phyloP scores from a whole-genome alignment of 1,284 basidiomycete genomes.

The Sporisorium sorghi region DNA sequence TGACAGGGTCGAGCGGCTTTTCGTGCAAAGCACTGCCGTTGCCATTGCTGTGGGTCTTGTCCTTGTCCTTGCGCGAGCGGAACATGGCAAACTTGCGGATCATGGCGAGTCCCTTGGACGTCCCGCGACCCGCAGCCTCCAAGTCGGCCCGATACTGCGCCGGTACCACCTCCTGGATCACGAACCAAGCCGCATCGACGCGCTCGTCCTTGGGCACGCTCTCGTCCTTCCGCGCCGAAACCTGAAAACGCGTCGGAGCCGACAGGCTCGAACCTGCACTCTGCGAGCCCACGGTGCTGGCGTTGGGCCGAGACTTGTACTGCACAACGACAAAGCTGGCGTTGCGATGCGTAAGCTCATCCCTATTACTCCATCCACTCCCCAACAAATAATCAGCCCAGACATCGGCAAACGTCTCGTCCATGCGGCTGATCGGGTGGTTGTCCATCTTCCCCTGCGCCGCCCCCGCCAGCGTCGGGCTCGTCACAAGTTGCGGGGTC shows the following conservation, averaged over 20 bases:
- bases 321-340: constrained; percentile 68
- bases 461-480: constrained; percentile 38
- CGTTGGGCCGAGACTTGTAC: constrained; percentile 56
- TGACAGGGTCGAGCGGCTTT: not conserved
- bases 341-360: constrained; percentile 65
- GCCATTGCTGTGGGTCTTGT: constrained; percentile 15
- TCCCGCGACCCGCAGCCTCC: constrained; percentile 43
- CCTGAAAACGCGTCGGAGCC: constrained; percentile 31
- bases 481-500: constrained; percentile 47
- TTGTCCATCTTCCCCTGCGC: constrained; percentile 21
- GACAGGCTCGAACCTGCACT: constrained; percentile 32
- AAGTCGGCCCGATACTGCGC: constrained; percentile 61
- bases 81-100: constrained; percentile 67
- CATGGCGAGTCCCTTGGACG: constrained; percentile 54
- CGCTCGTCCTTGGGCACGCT: constrained; percentile 42
- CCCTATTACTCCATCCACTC: constrained; percentile 67
- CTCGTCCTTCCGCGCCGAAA: constrained; percentile 28
- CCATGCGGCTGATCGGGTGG: constrained; percentile 59
- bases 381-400: constrained; percentile 67
- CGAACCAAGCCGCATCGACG: constrained; percentile 65
- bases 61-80: constrained; percentile 37
- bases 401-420: constrained; percentile 66
- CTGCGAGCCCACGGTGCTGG: constrained; percentile 48
- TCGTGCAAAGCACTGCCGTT: constrained; percentile 12
- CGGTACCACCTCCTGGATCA: constrained; percentile 66